A percentile compares a stretch with the other conserved stretches of the same genome.
phyloP scores from a whole-genome alignment of 2,329 filamentous ascomycete species.

The Colletotrichum karsti region DNA sequence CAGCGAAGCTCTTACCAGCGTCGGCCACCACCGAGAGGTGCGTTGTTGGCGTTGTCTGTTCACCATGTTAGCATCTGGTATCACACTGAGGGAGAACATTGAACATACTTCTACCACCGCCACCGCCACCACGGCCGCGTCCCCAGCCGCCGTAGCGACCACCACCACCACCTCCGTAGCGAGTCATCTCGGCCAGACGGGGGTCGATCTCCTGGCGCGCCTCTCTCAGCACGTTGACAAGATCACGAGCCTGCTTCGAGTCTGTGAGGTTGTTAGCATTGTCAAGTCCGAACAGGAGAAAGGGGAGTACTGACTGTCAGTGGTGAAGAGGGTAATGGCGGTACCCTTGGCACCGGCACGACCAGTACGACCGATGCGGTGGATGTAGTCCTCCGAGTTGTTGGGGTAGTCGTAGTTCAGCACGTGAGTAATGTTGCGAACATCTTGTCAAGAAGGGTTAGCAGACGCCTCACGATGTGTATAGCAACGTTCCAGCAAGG shows the following conservation, averaged over 20 bases:
- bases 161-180: slow-evolving; percentile 87
- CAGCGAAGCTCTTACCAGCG: slow-evolving; percentile 52
- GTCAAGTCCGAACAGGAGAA: background rate
- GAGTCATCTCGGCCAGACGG: slow-evolving; percentile 92
- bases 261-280: slow-evolving; percentile 63
- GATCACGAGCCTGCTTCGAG: slow-evolving; percentile 95
- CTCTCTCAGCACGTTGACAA: slow-evolving; percentile 90
- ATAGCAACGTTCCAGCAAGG: slow-evolving; percentile 71
- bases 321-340: slow-evolving; percentile 98
- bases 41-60: slow-evolving; percentile 58
- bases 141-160: slow-evolving; percentile 78
- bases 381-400: slow-evolving; percentile 98
- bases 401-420: slow-evolving; percentile 99
- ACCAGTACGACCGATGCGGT: slow-evolving; percentile 95
- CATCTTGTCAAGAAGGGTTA: slow-evolving; percentile 90
- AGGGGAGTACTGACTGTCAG: slow-evolving; percentile 82
- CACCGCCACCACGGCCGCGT: slow-evolving; percentile 65
- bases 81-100: no score
- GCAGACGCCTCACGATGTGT: slow-evolving; percentile 65
- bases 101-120: slow-evolving; percentile 58
- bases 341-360: slow-evolving; percentile 94
- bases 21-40: slow-evolving; percentile 55
- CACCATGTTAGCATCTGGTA: slow-evolving; percentile 34
- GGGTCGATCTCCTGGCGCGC: slow-evolving; percentile 99
- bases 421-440: slow-evolving; percentile 99